These are phyloP conservation scores for Aphanoascus verrucosus DNA, from an alignment of 2,329 filamentous ascomycete genomes.

Conservation along the genomic window DNA sequence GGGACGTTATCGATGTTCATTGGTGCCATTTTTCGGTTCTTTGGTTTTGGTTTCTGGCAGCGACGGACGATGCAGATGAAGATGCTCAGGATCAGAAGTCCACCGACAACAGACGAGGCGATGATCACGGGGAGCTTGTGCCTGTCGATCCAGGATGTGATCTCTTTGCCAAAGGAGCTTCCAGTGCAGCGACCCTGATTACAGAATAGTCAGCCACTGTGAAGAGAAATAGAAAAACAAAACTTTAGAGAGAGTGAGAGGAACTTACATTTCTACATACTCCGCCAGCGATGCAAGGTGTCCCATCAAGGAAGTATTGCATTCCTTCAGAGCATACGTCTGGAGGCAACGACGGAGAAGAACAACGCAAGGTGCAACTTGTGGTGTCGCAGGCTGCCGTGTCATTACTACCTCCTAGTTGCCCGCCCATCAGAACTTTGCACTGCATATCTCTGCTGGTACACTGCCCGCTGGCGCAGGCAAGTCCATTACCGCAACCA, in stretches of 20 bases:
- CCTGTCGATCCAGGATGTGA: conserved; percentile 62
- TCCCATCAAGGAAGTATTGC: conserved; percentile 91
- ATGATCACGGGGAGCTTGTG: conserved; percentile 78
- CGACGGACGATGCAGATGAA: conserved; percentile 54
- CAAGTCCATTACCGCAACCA: conserved; percentile 56
- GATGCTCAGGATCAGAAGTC: conserved; percentile 58
- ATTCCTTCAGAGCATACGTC: conserved; percentile 61
- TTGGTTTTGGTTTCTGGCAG: conserved; percentile 37
- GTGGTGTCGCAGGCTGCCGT: conserved; percentile 66
- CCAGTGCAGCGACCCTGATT: conserved; percentile 61
- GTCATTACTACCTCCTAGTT: conserved; percentile 61
- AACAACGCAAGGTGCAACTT: conserved; percentile 68
- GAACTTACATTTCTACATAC: conserved; percentile 56
- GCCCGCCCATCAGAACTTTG: conserved; percentile 66
- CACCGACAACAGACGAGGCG: conserved; percentile 59
- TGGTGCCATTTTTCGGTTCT: conserved; percentile 16
- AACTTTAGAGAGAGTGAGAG: background rate
- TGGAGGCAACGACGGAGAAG: conserved; percentile 54
- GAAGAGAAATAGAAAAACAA: background rate
- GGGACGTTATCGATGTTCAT: conserved; percentile 10
- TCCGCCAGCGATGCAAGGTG: conserved; percentile 69
- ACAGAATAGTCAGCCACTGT: conserved; percentile 3
- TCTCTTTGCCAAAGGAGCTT: conserved; percentile 56
- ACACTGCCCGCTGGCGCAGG: conserved; percentile 86
- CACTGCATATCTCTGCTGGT: conserved; percentile 88